Evolutionary conservation across 208 protist genomes (phyloP), one percentile per base, ranked within the genome.

Genomic region (Wallacemonas collosoma): DNA sequence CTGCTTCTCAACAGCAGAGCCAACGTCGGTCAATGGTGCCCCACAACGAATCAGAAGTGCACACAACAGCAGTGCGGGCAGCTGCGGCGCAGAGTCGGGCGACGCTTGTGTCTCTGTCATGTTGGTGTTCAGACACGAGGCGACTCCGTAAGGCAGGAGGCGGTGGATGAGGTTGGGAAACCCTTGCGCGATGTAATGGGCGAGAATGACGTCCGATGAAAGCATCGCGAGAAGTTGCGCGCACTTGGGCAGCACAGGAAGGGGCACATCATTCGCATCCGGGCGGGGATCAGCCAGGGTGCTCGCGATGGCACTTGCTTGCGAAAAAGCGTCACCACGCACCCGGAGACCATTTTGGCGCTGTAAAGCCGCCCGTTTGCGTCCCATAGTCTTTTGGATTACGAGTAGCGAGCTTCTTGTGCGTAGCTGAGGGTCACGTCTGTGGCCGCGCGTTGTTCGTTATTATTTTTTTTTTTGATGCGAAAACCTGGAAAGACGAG

Each of bases 11-110:
- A 65, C 60, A 3, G 60, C 60, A 2, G 60, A 4, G 36, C 60
- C 43, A 41, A 65, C 60, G 12, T 65, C 60, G 41, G 41, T 65
- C 60, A 65, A 53, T 15, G 60, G 60, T 3, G 60, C 60, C 5
- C 60, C 60, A 51, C 60, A 65, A 14, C 60, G 60, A 65, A 65
- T 48, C 11, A 65, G 60, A 38, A 65, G 60, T 4, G 60, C 43
- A 35, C 60, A 65, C 11, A 65, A n/a, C 60, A 65, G 60, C 60
- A 65, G 41, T 41, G 41, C 60, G 36, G 60, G 60, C 2, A 50
- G 36, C 43, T 65, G 60, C 11, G 56, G 26, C 2, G 38, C 17
- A 35, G 11, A 7, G 15, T 9, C 7, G 0, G 8, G 54, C 35
- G 54, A 17, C 15, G 54, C 15, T 8, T 62, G 45, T n/a, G 53